Conservation (phyloP, 805 yeast species). For the Candida nitratophila region DNA sequence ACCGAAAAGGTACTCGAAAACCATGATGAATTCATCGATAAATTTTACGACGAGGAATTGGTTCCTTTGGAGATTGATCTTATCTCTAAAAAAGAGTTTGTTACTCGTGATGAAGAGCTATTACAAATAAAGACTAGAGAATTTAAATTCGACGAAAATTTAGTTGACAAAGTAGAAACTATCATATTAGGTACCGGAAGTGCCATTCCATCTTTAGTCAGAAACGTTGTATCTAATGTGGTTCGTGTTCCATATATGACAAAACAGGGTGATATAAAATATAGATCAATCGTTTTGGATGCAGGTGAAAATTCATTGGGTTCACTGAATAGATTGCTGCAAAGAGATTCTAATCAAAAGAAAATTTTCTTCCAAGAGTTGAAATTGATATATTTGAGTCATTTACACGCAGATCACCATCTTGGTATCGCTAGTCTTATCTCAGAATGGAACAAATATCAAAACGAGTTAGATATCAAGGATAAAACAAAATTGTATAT, state of each 20-base stretch:
- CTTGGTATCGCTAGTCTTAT: constrained; percentile 72
- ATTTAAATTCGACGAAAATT: constrained; percentile 15
- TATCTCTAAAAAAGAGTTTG: constrained; percentile 6
- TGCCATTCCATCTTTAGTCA: constrained; percentile 74
- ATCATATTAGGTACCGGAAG: constrained; percentile 90
- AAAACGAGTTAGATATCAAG: constrained; percentile 29
- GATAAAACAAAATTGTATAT: constrained; percentile 39
- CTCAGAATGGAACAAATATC: constrained; percentile 49
- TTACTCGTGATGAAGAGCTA: not conserved
- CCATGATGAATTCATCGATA: constrained; percentile 6
- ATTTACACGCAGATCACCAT: constrained; percentile 96
- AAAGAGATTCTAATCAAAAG: not conserved
- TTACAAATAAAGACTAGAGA: not conserved
- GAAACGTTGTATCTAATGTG: constrained; percentile 81
- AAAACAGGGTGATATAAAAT: constrained; percentile 4
- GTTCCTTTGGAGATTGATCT: constrained; percentile 5
- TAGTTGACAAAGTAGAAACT: constrained; percentile 51
- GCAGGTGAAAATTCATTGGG: constrained; percentile 96
- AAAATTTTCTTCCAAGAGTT: constrained; percentile 49
- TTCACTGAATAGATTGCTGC: constrained; percentile 47
- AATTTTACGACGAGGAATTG: constrained; percentile 23
- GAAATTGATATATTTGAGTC: constrained; percentile 66
- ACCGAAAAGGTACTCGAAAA: constrained; percentile 3
- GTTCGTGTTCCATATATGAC: constrained; percentile 55
- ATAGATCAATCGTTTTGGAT: constrained; percentile 58